Base-by-base conservation (phyloP, 2,329 filamentous ascomycete genomes). In the Waltergamsia citrina region DNA sequence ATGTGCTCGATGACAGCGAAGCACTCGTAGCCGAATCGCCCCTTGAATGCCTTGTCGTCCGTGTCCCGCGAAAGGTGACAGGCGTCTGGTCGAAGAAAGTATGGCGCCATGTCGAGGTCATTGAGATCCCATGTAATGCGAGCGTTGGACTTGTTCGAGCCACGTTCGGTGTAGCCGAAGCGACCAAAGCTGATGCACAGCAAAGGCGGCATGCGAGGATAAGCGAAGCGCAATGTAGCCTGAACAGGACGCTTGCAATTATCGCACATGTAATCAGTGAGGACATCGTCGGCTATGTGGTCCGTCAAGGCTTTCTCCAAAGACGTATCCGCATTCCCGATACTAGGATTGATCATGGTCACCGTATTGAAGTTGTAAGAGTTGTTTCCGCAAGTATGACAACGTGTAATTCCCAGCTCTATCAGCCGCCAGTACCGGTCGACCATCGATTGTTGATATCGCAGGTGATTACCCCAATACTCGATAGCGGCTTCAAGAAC, bases 1-100 rank as follows among this genome's bases (percentile, higher is more conserved):
- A 74, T 58, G 53, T 95, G 88, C 41, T 83, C 69, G 35, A 93
- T 74, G 6, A 95, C 81, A 3, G 80, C 90, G 52, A 94, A 95
- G 34, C 84, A 80, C 50, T 94, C 81, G 55, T 95, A 98, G 5
- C 66, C 62, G 49, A 83, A 86, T 0, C 83, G 80, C 1, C 57
- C 59, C 3, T 48, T 45, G 37, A 70, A 67, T 11, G 60, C 59
- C 8, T 47, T 54, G 37, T 65, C 62, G 38, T 56, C 51, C 4
- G 22, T 26, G 10, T 29, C 18, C 16, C 23, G 6, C 15, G 21
- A 25, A 16, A 21, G 15, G 9, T 45, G 46, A 15, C 39, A 34
- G 51, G 61, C 36, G 46, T 60, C 34, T 46, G 54, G 39, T 10
- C 49, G 50, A 38, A 63, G 52, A 39, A 61, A 65, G 45, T 59